Evolutionary conservation across 2,329 filamentous ascomycete genomes (phyloP).

Genomic region (Fusarium sp.): DNA sequence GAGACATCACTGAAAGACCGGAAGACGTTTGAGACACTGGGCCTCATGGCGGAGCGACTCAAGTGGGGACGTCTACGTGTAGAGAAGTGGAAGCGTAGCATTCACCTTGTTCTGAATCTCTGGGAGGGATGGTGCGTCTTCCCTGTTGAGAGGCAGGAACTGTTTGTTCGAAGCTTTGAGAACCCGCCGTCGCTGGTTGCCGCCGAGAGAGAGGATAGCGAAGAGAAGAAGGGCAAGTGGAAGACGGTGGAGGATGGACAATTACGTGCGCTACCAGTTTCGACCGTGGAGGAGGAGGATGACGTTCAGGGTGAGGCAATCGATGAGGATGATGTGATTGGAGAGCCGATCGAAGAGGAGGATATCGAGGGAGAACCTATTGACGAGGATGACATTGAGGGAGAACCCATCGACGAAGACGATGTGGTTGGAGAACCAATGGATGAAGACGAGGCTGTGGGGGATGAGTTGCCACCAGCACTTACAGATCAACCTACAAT

Average conservation of each 20-base stretch:
- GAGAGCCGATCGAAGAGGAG: slow-evolving; percentile 59
- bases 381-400: slow-evolving; percentile 62
- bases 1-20: slow-evolving; percentile 76
- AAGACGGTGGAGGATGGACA: slow-evolving; percentile 59
- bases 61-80: slow-evolving; percentile 84
- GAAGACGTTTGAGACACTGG: slow-evolving; percentile 80
- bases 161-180: slow-evolving; percentile 77
- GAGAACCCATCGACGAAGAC: slow-evolving; percentile 60
- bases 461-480: slow-evolving; percentile 45
- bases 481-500: slow-evolving; percentile 30
- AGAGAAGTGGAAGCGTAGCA: slow-evolving; percentile 86
- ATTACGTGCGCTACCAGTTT: slow-evolving; percentile 39
- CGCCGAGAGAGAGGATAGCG: slow-evolving; percentile 43
- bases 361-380: slow-evolving; percentile 61
- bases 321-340: slow-evolving; percentile 58
- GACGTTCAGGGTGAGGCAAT: slow-evolving; percentile 62
- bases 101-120: slow-evolving; percentile 74
- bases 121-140: slow-evolving; percentile 83
- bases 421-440: slow-evolving; percentile 55
- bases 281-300: slow-evolving; percentile 55
- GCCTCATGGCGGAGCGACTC: slow-evolving; percentile 76
- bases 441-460: slow-evolving; percentile 57
- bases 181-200: slow-evolving; percentile 66
- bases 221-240: slow-evolving; percentile 58
- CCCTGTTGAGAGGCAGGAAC: slow-evolving; percentile 77